A percentile compares a stretch with the other conserved stretches of the same genome.
phyloP scores from a whole-genome alignment of 495 filamentous ascomycete genomes.

The Neurospora sp. region DNA sequence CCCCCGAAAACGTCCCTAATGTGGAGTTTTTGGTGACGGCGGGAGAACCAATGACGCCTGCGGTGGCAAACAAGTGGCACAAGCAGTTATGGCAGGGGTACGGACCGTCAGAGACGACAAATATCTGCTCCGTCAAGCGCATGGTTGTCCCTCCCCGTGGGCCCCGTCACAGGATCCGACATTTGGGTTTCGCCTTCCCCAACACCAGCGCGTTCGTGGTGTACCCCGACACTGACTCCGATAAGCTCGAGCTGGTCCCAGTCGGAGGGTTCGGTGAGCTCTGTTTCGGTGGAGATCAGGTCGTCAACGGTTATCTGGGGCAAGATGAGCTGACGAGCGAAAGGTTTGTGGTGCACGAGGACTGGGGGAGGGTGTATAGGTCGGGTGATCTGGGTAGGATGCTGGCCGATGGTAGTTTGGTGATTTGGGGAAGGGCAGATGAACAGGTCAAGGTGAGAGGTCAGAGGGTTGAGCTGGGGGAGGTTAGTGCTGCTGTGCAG shows the following conservation, averaged over 20 bases:
- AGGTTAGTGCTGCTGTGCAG: conserved; percentile 53
- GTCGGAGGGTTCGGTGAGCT: conserved; percentile 64
- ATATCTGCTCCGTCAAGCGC: conserved; percentile 59
- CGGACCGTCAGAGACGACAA: conserved; percentile 61
- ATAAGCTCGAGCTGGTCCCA: conserved; percentile 34
- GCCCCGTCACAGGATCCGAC: conserved; percentile 36
- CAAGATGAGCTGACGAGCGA: conserved; percentile 40
- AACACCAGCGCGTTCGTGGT: conserved; percentile 68
- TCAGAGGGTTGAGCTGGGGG: conserved; percentile 66
- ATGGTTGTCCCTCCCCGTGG: conserved; percentile 26
- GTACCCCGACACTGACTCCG: conserved; percentile 21
- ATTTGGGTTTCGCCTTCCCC: conserved; percentile 52
- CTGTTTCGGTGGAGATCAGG: conserved; percentile 75
- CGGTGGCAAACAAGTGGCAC: conserved; percentile 56
- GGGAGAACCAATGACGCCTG: conserved; percentile 59
- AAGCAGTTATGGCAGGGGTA: conserved; percentile 64
- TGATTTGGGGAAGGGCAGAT: conserved; percentile 65
- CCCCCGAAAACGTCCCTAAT: conserved; percentile 49
- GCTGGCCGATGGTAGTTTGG: conserved; percentile 56
- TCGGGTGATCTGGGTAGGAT: conserved; percentile 64
- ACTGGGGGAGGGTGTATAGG: conserved; percentile 57
- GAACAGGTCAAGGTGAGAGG: conserved; percentile 78
- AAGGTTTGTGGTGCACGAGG: conserved; percentile 56
- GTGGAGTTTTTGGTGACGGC: conserved; percentile 60
- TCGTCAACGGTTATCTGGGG: conserved; percentile 62